phyloP scores from a whole-genome alignment of 371 early-diverging fungal species.

The Coemansia sp. region DNA sequence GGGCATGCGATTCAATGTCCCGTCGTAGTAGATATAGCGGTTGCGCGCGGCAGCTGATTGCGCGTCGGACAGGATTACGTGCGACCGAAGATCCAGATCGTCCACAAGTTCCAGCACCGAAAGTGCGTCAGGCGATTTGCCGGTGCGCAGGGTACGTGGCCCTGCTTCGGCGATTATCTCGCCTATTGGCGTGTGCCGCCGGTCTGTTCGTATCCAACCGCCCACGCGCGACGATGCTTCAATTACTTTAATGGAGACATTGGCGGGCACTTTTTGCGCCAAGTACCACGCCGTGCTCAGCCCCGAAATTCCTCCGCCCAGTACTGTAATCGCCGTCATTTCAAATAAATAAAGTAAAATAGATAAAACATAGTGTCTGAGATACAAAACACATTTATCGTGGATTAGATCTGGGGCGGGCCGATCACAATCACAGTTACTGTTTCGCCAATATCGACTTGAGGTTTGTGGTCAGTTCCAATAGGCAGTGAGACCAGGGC shows the following conservation, averaged over 20 bases:
- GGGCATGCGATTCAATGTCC: slow-evolving; percentile 64
- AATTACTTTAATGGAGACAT: slow-evolving; percentile 61
- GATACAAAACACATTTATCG: no score
- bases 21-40: slow-evolving; percentile 75
- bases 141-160: slow-evolving; percentile 82
- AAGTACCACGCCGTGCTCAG: slow-evolving; percentile 84
- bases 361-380: not conserved
- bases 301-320: slow-evolving; percentile 93
- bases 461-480: slow-evolving; percentile 11
- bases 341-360: not conserved
- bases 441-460: slow-evolving; percentile 12
- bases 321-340: slow-evolving; percentile 58
- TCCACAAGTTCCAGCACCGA: slow-evolving; percentile 76
- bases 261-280: slow-evolving; percentile 56
- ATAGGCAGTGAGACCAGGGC: slow-evolving; percentile 58
- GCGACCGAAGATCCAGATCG: slow-evolving; percentile 58
- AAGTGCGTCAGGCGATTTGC: slow-evolving; percentile 64
- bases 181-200: slow-evolving; percentile 36
- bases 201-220: slow-evolving; percentile 81
- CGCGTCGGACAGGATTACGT: slow-evolving; percentile 63
- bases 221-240: slow-evolving; percentile 74
- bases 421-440: slow-evolving; percentile 34
- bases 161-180: slow-evolving; percentile 76
- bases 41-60: slow-evolving; percentile 73
- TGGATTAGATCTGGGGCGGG: slow-evolving; percentile 14